Percentiles rank a stretch among this genome's conserved stretches.
Evolutionary conservation across 352 stramenopile genomes (phyloP).

Genomic region (Vaucheria bursata): DNA sequence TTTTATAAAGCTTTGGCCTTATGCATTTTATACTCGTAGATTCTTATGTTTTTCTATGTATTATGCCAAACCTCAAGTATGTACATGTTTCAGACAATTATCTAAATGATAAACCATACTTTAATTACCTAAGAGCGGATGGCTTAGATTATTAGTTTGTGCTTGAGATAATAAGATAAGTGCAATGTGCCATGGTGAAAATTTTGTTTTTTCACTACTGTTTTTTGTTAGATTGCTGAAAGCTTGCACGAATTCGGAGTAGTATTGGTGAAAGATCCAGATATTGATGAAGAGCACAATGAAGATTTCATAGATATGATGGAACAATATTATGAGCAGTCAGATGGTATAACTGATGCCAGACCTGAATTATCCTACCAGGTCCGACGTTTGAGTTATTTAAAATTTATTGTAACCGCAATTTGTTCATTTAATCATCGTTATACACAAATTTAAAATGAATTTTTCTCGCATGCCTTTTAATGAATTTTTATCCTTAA

Average conservation of each 20-base stretch:
- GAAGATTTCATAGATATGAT: slow-evolving; percentile 77
- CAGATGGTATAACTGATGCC: slow-evolving; percentile 73
- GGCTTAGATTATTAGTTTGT: no score
- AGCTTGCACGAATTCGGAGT: not conserved
- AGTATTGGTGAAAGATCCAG: not conserved
- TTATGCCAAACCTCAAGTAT: no score
- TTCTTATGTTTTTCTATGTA: no score
- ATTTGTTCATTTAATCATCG: no score
- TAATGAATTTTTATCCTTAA: no score
- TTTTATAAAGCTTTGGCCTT: no score
- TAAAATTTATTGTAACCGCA: no score
- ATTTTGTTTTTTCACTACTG: not conserved
- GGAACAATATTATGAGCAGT: slow-evolving; percentile 77
- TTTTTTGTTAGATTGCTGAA: not conserved
- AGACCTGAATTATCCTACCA: slow-evolving; percentile 58
- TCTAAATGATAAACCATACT: not conserved
- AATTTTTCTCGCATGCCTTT: no score
- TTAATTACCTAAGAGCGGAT: not conserved
- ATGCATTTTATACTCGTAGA: no score
- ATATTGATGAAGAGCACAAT: not conserved
- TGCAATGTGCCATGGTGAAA: not conserved
- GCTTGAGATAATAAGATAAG: no score
- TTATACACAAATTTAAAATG: no score
- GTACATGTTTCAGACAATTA: not conserved
- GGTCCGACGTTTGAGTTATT: no score